Conservation (phyloP, 768 basidiomycete genomes). For the Daedalea quercina region DNA sequence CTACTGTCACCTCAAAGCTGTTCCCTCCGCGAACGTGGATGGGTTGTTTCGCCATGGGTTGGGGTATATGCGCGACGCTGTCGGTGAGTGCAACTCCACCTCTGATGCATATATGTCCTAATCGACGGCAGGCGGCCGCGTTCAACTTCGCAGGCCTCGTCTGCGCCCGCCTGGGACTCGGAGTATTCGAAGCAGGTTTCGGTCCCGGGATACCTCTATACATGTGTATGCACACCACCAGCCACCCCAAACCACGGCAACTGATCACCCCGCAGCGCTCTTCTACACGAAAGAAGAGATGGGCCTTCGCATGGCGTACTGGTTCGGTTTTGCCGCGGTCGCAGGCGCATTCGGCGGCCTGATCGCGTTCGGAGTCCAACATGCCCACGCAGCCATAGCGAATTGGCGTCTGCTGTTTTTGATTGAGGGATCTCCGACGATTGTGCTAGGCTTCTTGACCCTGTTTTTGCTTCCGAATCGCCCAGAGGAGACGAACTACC, state of each 20-base stretch:
- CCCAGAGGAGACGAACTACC: conserved; percentile 60
- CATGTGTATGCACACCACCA: conserved; percentile 46
- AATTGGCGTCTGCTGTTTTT: conserved; percentile 68
- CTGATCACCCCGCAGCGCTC: conserved; percentile 38
- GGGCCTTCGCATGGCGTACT: conserved; percentile 70
- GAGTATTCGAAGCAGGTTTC: conserved; percentile 74
- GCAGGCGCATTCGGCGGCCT: conserved; percentile 85
- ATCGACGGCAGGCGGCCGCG: conserved; percentile 42
- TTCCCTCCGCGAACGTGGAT: conserved; percentile 66
- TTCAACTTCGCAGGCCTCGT: conserved; percentile 57
- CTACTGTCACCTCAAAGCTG: conserved; percentile 57
- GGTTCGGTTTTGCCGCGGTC: conserved; percentile 81
- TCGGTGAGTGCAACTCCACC: conserved; percentile 37
- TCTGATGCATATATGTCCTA: not conserved
- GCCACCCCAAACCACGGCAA: not conserved
- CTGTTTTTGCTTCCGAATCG: conserved; percentile 57
- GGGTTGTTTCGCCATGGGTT: conserved; percentile 57
- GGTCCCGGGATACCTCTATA: conserved; percentile 75
- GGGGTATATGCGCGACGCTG: conserved; percentile 71
- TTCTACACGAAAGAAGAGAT: conserved; percentile 75
- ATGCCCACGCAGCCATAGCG: conserved; percentile 40
- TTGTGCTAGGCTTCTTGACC: conserved; percentile 54
- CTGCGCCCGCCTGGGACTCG: conserved; percentile 54
- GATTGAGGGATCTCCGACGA: conserved; percentile 66
- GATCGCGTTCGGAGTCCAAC: conserved; percentile 74